Evolutionary conservation across 495 filamentous ascomycete genomes (phyloP).

Genomic region (Aspergillus carlsbadensis): DNA sequence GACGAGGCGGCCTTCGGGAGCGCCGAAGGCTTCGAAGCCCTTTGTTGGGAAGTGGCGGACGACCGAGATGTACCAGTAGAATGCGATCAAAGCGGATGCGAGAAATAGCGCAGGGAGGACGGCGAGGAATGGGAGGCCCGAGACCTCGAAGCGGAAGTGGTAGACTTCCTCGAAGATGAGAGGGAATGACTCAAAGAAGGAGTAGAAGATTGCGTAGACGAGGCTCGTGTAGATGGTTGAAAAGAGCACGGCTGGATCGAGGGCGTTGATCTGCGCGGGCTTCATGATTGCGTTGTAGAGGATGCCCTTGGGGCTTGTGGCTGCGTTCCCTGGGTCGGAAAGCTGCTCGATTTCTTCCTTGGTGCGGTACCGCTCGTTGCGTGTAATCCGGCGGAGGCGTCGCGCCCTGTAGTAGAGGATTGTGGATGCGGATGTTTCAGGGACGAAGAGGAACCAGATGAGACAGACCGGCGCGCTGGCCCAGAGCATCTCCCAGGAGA

Average conservation of each 20-base stretch:
- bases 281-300: slow-evolving; percentile 47
- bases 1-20: slow-evolving; percentile 49
- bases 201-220: slow-evolving; percentile 42
- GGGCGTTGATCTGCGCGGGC: slow-evolving; percentile 31
- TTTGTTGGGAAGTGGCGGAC: slow-evolving; percentile 29
- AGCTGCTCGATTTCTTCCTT: slow-evolving; percentile 47
- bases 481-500: slow-evolving; percentile 49
- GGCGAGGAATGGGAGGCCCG: slow-evolving; percentile 52
- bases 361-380: slow-evolving; percentile 35
- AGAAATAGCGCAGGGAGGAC: slow-evolving; percentile 46
- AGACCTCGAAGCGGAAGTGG: slow-evolving; percentile 34
- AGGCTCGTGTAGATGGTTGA: slow-evolving; percentile 48
- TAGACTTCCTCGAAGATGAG: slow-evolving; percentile 47
- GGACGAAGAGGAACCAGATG: slow-evolving; percentile 42
- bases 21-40: slow-evolving; percentile 31
- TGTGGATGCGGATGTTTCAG: slow-evolving; percentile 47
- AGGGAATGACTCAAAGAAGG: slow-evolving; percentile 45
- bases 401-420: slow-evolving; percentile 46
- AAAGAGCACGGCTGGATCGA: slow-evolving; percentile 40
- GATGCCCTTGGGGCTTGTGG: slow-evolving; percentile 36
- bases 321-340: no score
- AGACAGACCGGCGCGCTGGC: slow-evolving; percentile 40
- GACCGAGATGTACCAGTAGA: slow-evolving; percentile 35
- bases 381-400: slow-evolving; percentile 37
- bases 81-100: slow-evolving; percentile 36